Conservation (phyloP, 441 rosid genomes). For the Iberis amara region DNA sequence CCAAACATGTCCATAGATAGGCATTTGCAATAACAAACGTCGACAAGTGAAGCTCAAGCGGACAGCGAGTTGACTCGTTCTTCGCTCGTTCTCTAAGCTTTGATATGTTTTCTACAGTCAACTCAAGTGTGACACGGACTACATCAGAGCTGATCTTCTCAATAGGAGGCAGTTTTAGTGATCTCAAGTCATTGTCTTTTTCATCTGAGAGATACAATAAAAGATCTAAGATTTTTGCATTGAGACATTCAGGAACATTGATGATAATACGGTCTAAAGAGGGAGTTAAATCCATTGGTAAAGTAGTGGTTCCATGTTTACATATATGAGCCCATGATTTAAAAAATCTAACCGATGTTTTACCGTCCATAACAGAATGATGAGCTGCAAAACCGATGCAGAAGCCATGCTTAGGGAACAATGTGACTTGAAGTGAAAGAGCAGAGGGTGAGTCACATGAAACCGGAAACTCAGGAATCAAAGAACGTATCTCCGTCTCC, state of each 20-base stretch:
- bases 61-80: background rate
- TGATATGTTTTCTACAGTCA: background rate
- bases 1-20: background rate
- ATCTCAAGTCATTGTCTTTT: background rate
- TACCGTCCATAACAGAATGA: conserved; percentile 16
- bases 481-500: conserved; percentile 6
- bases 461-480: conserved; percentile 4
- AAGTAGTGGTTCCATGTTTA: conserved; percentile 1
- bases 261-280: conserved; percentile 4
- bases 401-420: conserved; percentile 24
- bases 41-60: background rate
- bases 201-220: background rate
- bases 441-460: background rate
- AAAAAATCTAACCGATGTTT: conserved; percentile 1
- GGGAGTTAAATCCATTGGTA: conserved; percentile 8
- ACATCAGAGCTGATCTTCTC: background rate
- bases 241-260: background rate
- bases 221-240: conserved; percentile 4
- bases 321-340: conserved; percentile 25
- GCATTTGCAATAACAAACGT: background rate
- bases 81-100: background rate
- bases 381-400: conserved; percentile 8
- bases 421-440: conserved; percentile 12
- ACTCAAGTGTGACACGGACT: background rate
- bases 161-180: background rate